Conservation (phyloP, 2,329 filamentous ascomycete species). For the Fusarium multiceps region DNA sequence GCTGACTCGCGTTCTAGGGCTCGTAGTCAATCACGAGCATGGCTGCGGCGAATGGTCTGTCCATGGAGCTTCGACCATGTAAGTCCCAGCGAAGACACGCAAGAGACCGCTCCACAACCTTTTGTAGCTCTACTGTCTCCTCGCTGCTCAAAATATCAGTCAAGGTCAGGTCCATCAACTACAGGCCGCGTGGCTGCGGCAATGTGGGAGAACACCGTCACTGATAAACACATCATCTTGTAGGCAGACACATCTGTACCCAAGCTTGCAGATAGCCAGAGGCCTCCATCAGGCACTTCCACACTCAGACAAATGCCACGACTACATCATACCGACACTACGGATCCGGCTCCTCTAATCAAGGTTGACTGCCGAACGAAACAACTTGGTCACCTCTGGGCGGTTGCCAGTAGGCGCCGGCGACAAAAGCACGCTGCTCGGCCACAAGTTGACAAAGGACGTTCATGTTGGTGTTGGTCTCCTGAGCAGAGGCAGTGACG, state of each 20-base stretch:
- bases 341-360: too few relatives aligned
- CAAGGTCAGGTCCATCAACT: background rate
- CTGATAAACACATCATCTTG: background rate
- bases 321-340: background rate
- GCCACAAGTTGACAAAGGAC: background rate
- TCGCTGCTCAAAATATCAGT: background rate
- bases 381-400: background rate
- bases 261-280: background rate
- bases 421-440: background rate
- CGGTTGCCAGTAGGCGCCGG: background rate
- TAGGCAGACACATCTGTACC: background rate
- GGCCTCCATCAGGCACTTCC: background rate
- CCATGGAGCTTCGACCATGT: background rate
- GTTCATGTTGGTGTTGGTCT: background rate
- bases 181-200: background rate
- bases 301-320: background rate
- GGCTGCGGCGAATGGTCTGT: background rate
- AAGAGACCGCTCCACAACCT: slow-evolving; percentile 45
- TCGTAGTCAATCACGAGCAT: background rate
- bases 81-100: slow-evolving; percentile 48
- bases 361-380: background rate
- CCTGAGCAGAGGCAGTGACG: background rate
- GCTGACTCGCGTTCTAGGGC: background rate
- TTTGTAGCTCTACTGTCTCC: slow-evolving; percentile 46
- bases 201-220: background rate